Evolutionary conservation across 192 early-diverging fungal genomes (phyloP).

Genomic region (Coemansia sp.): DNA sequence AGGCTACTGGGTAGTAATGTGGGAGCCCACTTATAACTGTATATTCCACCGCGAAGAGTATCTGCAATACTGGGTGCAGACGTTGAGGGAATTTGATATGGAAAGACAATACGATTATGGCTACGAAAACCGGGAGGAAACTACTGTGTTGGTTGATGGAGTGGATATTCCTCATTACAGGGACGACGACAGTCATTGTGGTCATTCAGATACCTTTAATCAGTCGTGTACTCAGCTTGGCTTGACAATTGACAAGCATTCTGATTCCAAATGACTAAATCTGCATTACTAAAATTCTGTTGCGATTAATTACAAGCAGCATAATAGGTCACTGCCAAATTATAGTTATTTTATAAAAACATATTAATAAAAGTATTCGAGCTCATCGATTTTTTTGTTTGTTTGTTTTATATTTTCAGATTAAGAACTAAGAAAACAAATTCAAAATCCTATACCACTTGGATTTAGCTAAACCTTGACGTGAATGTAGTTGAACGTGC

Average conservation of each 20-base stretch:
- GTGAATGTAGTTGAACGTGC: conserved; percentile 31
- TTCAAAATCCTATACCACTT: no score
- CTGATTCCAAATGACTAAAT: not conserved
- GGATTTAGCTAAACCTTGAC: conserved; percentile 24
- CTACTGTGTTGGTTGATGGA: not conserved
- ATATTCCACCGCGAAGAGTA: conserved; percentile 12
- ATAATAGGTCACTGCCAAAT: no score
- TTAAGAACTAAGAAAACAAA: not conserved
- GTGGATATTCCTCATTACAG: not conserved
- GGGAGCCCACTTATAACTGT: conserved; percentile 13
- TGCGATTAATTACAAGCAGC: no score
- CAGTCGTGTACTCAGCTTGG: not conserved
- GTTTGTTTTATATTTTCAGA: not conserved
- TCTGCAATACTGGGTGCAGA: conserved; percentile 4
- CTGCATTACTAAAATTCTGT: not conserved
- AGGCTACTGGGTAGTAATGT: conserved; percentile 19
- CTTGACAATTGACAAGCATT: not conserved
- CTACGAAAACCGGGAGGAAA: not conserved
- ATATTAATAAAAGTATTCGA: no score
- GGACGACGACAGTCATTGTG: not conserved
- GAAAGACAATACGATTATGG: not conserved
- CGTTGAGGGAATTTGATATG: not conserved
- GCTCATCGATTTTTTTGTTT: no score
- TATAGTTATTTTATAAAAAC: no score
- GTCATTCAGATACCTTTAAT: not conserved